A percentile compares a stretch with the other conserved stretches of the same genome.
These are phyloP conservation scores for Sequoiadendron giganteum DNA, from an alignment of 75 land plant genomes.

Conservation along the genomic window DNA sequence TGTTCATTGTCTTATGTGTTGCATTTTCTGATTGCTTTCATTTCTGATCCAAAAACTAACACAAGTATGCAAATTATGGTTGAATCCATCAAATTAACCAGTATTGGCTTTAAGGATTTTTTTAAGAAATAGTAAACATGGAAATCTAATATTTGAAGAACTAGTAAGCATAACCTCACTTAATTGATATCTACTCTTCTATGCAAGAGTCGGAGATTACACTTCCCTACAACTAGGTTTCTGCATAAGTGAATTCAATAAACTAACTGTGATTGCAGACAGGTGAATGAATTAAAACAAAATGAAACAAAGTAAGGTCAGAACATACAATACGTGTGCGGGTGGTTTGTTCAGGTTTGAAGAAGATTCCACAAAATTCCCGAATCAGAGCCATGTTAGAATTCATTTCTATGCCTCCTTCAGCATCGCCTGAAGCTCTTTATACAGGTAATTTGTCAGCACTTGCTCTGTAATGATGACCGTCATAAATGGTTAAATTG, in stretches of 20 bases:
- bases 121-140: too few relatives aligned
- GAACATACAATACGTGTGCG: conserved; percentile 76
- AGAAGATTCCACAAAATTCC: conserved; percentile 66
- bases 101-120: too few relatives aligned
- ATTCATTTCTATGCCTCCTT: conserved; percentile 99
- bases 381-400: conserved; percentile 81
- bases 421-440: conserved; percentile 75
- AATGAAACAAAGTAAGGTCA: not conserved
- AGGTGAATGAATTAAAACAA: not conserved
- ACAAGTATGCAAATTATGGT: too few relatives aligned
- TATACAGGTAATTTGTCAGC: conserved; percentile 6
- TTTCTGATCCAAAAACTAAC: too few relatives aligned
- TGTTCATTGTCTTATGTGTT: too few relatives aligned
- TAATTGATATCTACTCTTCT: not conserved
- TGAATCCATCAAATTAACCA: too few relatives aligned
- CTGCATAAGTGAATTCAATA: not conserved
- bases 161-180: not conserved
- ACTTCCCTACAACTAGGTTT: not conserved
- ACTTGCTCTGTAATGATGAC: not conserved
- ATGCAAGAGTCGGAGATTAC: not conserved
- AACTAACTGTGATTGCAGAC: not conserved
- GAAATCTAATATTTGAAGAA: not conserved
- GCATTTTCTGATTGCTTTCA: too few relatives aligned
- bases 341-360: conserved; percentile 63
- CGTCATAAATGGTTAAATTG: not conserved